phyloP scores from a whole-genome alignment of 2,329 filamentous ascomycete species.

The Sclerotinia trifoliorum region DNA sequence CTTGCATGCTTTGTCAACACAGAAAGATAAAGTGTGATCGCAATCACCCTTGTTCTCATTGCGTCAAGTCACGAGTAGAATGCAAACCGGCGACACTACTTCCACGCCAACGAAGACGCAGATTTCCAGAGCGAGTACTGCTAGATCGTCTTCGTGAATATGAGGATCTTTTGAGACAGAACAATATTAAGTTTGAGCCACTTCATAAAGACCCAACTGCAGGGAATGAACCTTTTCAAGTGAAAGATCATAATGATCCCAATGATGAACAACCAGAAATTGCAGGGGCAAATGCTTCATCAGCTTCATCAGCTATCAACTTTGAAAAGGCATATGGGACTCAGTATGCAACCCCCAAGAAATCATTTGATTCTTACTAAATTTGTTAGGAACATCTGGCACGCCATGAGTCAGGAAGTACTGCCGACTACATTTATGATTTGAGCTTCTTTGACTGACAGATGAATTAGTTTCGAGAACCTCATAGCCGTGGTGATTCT shows the following conservation, averaged over 20 bases:
- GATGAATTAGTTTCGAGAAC: constrained; percentile 35
- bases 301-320: constrained; percentile 32
- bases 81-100: constrained; percentile 59
- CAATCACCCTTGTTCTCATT: constrained; percentile 69
- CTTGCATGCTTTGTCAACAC: constrained; percentile 72
- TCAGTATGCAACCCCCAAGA: constrained; percentile 36
- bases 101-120: constrained; percentile 58
- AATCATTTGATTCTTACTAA: constrained; percentile 31
- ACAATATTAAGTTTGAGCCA: constrained; percentile 37
- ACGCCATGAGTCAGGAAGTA: constrained; percentile 47
- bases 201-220: constrained; percentile 33
- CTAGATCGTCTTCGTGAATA: constrained; percentile 37
- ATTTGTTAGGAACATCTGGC: constrained; percentile 47
- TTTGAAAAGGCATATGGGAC: constrained; percentile 37
- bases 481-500: constrained; percentile 39
- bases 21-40: constrained; percentile 75
- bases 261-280: constrained; percentile 35
- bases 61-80: constrained; percentile 59
- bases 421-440: background rate
- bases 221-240: constrained; percentile 29
- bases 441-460: constrained; percentile 25
- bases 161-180: constrained; percentile 36
- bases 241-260: constrained; percentile 29
- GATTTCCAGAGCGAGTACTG: constrained; percentile 38
- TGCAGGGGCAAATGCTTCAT: constrained; percentile 30